These are phyloP conservation scores for Boechera divaricarpa DNA, from an alignment of 345 rosid species.

Conservation along the genomic window DNA sequence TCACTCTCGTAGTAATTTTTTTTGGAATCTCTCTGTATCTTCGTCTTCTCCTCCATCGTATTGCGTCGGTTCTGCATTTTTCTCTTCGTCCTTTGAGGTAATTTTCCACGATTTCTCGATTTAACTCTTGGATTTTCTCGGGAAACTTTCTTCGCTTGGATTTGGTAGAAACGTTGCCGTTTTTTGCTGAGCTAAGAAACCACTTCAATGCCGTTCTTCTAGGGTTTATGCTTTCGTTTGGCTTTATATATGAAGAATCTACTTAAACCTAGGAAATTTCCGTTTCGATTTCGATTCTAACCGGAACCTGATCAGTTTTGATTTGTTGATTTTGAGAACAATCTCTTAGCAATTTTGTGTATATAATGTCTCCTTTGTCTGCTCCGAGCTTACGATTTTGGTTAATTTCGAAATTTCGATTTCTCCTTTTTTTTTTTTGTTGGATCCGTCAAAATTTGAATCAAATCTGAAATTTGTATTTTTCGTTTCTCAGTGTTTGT, in stretches of 20 bases:
- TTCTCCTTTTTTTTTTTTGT: neutral
- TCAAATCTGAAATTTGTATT: conserved; percentile 28
- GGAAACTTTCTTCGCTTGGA: conserved; percentile 19
- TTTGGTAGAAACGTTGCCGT: conserved; percentile 24
- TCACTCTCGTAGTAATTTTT: neutral
- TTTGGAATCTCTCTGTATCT: neutral
- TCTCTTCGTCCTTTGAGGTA: conserved; percentile 31
- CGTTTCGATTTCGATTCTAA: conserved; percentile 28
- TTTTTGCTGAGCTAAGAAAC: neutral
- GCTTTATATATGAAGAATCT: neutral
- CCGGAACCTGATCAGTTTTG: neutral
- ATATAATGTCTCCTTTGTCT: neutral
- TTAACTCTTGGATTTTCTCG: conserved; percentile 12
- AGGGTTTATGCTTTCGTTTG: neutral
- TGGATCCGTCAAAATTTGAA: conserved; percentile 25
- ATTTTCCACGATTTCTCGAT: neutral
- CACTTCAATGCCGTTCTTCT: neutral
- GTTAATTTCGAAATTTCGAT: neutral
- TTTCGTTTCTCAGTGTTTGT: conserved; percentile 25
- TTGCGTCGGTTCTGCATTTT: conserved; percentile 20
- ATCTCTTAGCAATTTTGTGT: conserved; percentile 2
- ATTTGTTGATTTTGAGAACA: conserved; percentile 5
- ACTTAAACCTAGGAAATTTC: conserved; percentile 8
- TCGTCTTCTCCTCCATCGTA: conserved; percentile 13
- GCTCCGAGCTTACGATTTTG: conserved; percentile 22